A percentile compares a stretch with the other conserved stretches of the same genome.
These are phyloP conservation scores for Candida vaughaniae DNA, from an alignment of 805 yeast species.

Conservation along the genomic window DNA sequence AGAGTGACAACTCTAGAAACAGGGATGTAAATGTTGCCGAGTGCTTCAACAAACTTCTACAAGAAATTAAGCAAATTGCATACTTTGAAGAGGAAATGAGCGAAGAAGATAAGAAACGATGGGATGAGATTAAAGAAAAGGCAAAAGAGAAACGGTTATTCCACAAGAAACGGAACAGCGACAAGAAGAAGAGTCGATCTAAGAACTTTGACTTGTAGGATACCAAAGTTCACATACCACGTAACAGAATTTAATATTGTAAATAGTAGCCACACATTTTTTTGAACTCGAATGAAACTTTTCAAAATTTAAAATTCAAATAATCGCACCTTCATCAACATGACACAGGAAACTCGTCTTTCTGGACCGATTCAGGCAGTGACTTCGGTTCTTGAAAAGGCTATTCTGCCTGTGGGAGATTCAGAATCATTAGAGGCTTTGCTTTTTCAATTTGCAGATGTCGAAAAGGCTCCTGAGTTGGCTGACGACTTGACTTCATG, in stretches of 20 bases:
- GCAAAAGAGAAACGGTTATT: conserved; percentile 31
- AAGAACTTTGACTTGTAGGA: conserved; percentile 28
- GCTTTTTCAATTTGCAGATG: background rate
- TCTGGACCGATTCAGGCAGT: background rate
- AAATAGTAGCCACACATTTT: too few relatives aligned
- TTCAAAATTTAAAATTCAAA: too few relatives aligned
- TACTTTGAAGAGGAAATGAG: conserved; percentile 49
- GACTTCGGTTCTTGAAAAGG: background rate
- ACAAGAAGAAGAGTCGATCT: conserved; percentile 36
- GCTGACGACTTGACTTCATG: background rate
- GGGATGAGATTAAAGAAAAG: conserved; percentile 43
- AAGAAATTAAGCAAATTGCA: conserved; percentile 48
- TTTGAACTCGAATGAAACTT: too few relatives aligned
- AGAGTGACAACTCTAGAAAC: conserved; percentile 58
- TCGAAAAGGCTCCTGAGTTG: background rate
- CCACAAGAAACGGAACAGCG: conserved; percentile 37
- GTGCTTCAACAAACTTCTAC: conserved; percentile 60
- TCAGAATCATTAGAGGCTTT: background rate
- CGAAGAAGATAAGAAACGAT: conserved; percentile 46
- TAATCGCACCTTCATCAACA: background rate
- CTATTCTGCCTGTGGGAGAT: background rate
- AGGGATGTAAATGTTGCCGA: conserved; percentile 55
- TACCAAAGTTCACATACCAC: background rate
- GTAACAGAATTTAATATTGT: background rate
- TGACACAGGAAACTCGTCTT: background rate